phyloP scores from a whole-genome alignment of 2,329 filamentous ascomycete species.

The Ustulina deusta region DNA sequence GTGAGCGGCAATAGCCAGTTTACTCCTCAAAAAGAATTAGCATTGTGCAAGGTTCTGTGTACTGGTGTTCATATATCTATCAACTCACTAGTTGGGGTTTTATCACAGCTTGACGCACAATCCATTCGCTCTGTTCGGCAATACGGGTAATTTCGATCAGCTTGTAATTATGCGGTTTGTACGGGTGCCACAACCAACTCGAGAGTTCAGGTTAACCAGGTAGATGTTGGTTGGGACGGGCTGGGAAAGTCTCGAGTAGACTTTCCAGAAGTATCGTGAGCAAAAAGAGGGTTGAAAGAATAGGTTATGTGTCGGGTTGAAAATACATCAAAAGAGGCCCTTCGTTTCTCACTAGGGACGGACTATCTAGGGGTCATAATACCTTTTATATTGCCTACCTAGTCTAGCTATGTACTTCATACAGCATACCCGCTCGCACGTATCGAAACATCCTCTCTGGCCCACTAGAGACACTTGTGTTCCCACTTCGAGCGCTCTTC shows the following conservation, averaged over 20 bases:
- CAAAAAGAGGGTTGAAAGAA: conserved; percentile 1
- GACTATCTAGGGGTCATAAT: conserved; percentile 25
- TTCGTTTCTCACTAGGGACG: conserved; percentile 38
- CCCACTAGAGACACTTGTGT: conserved; percentile 41
- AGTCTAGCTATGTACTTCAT: conserved; percentile 19
- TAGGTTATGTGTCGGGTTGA: not conserved
- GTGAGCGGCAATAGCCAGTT: not conserved
- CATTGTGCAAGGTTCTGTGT: conserved; percentile 6
- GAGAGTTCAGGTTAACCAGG: not conserved
- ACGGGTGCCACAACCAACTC: not conserved
- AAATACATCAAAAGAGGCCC: conserved; percentile 28
- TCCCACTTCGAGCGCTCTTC: conserved; percentile 36
- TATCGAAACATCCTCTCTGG: conserved; percentile 41
- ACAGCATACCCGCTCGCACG: conserved; percentile 17
- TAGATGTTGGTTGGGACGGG: not conserved
- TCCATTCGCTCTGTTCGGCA: not conserved
- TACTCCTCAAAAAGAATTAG: conserved; percentile 13
- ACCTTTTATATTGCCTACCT: conserved; percentile 33
- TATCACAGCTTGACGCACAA: not conserved
- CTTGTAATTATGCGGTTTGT: not conserved
- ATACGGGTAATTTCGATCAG: not conserved
- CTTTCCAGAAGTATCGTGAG: not conserved
- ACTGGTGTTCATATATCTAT: not conserved
- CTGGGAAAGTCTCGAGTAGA: not conserved
- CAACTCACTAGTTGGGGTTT: conserved; percentile 16